Evolutionary conservation across 306 rosid species (phyloP).

Genomic region (Castanea mollissima): DNA sequence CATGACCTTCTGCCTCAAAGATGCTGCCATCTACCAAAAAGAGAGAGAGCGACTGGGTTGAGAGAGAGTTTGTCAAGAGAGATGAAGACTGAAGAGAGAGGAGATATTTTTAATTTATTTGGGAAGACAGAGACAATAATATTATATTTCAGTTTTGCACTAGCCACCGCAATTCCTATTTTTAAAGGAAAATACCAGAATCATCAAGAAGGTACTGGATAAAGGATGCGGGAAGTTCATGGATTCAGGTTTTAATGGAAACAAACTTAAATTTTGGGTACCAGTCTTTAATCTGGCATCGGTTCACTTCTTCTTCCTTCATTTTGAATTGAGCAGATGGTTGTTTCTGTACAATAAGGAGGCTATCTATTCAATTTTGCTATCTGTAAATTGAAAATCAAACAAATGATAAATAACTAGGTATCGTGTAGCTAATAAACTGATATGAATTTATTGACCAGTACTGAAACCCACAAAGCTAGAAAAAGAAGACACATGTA

Average conservation of each 20-base stretch:
- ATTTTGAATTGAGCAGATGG: constrained; percentile 21
- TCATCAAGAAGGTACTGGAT: constrained; percentile 67
- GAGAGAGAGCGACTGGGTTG: too few relatives aligned
- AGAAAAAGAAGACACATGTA: too few relatives aligned
- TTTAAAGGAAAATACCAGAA: constrained; percentile 50
- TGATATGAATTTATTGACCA: background rate
- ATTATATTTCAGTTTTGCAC: too few relatives aligned
- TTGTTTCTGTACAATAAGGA: background rate
- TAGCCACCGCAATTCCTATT: too few relatives aligned
- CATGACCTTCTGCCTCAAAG: too few relatives aligned
- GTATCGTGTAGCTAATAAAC: background rate
- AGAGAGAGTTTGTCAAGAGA: too few relatives aligned
- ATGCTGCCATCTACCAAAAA: too few relatives aligned
- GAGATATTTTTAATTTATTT: too few relatives aligned
- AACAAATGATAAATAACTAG: constrained; percentile 5
- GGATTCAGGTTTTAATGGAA: constrained; percentile 63
- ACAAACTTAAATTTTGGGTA: constrained; percentile 61
- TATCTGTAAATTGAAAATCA: constrained; percentile 11
- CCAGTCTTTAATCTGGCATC: constrained; percentile 79
- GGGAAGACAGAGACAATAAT: too few relatives aligned
- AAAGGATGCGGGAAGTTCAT: constrained; percentile 64
- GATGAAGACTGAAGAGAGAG: too few relatives aligned
- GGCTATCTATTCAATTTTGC: constrained; percentile 7
- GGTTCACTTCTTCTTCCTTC: constrained; percentile 62
- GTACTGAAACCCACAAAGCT: too few relatives aligned